Percentiles rank a stretch among this genome's conserved stretches.
phyloP scores from a whole-genome alignment of 1,284 basidiomycete species.

The Pseudozyma tsukubaensis region DNA sequence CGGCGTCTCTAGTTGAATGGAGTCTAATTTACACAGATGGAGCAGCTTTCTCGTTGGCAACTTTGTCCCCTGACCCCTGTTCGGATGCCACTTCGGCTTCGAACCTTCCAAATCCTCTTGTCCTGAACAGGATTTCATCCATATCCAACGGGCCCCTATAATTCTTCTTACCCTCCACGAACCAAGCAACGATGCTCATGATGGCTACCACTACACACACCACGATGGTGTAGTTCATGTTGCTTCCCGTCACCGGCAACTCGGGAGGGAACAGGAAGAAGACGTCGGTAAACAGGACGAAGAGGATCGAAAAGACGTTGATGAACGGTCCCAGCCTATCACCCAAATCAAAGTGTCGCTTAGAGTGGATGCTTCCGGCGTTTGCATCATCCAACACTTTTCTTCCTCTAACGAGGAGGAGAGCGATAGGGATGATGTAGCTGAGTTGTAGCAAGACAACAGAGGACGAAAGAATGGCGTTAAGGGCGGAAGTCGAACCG shows the following conservation, averaged over 20 bases:
- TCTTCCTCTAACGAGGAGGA: slow-evolving; percentile 70
- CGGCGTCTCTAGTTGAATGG: too few species aligned
- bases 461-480: slow-evolving; percentile 70
- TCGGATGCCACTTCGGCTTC: too few species aligned
- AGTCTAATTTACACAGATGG: too few species aligned
- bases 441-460: slow-evolving; percentile 71
- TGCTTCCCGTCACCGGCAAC: slow-evolving; percentile 68
- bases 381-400: slow-evolving; percentile 65
- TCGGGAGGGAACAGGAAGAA: slow-evolving; percentile 73
- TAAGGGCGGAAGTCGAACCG: slow-evolving; percentile 73
- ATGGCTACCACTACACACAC: slow-evolving; percentile 51
- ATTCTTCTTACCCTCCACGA: slow-evolving; percentile 35
- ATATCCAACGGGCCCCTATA: slow-evolving; percentile 56
- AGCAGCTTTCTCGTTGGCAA: too few species aligned
- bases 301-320: slow-evolving; percentile 70
- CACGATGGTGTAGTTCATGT: slow-evolving; percentile 71
- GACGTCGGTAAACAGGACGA: slow-evolving; percentile 70
- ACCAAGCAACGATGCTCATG: slow-evolving; percentile 44
- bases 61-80: too few species aligned
- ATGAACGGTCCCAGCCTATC: slow-evolving; percentile 57
- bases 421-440: slow-evolving; percentile 70
- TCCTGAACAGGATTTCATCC: slow-evolving; percentile 43
- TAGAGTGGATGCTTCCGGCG: neutral
- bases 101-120: slow-evolving; percentile 27
- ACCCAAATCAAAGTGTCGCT: slow-evolving; percentile 39